A percentile compares a stretch with the other conserved stretches of the same genome.
phyloP scores from a whole-genome alignment of 164 flowering plant species.

The Echeveria elegans region DNA sequence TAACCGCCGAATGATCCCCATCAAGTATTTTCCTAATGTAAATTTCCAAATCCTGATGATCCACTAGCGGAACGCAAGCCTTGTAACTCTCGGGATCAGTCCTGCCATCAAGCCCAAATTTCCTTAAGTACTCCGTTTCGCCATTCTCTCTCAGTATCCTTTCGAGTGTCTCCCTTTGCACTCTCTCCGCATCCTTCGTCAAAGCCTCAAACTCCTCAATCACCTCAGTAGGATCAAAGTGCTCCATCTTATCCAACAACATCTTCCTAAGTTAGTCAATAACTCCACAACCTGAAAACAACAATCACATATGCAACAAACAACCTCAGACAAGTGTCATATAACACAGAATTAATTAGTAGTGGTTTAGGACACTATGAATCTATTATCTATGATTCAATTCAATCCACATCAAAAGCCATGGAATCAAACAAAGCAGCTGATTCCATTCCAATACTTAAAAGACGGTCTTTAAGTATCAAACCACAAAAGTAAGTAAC shows the following conservation, averaged over 20 bases:
- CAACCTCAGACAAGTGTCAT: neutral
- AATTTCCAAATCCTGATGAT: conserved; percentile 63
- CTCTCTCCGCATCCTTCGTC: conserved; percentile 53
- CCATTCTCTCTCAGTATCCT: conserved; percentile 69
- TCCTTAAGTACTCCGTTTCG: conserved; percentile 53
- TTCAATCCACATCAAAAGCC: neutral
- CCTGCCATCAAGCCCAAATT: conserved; percentile 62
- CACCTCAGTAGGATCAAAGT: conserved; percentile 27
- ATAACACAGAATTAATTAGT: neutral
- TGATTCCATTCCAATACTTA: neutral
- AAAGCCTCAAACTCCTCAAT: conserved; percentile 70
- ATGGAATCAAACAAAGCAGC: neutral
- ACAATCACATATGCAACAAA: neutral
- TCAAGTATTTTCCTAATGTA: conserved; percentile 62
- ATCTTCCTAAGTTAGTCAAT: conserved; percentile 15
- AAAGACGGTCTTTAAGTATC: neutral
- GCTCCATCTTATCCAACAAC: conserved; percentile 52
- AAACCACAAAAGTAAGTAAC: neutral
- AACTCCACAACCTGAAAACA: neutral
- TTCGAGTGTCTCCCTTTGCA: conserved; percentile 61
- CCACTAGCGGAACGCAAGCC: conserved; percentile 57
- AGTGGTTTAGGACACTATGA: neutral
- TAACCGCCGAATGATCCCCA: conserved; percentile 59
- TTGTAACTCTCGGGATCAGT: conserved; percentile 68
- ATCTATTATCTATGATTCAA: neutral